Conservation (phyloP, 768 basidiomycete species). For the Pisolithus marmoratus region DNA sequence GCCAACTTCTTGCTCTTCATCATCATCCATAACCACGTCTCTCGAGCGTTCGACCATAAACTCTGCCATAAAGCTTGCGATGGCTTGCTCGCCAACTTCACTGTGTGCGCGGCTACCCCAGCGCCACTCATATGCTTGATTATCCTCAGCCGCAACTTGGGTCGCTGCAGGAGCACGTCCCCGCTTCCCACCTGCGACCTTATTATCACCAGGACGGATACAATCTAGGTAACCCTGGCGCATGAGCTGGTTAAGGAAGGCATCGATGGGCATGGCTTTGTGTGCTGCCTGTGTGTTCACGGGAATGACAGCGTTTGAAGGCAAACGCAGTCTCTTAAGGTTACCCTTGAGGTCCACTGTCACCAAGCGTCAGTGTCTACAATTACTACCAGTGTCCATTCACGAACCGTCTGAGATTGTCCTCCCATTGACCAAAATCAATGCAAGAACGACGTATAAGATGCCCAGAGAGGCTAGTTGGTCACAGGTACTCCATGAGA, state of each 20-base stretch:
- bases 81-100: constrained; percentile 75
- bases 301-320: constrained; percentile 41
- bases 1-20: constrained; percentile 21
- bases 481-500: constrained; percentile 67
- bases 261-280: constrained; percentile 52
- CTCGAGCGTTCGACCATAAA: constrained; percentile 57
- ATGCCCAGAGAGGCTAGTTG: constrained; percentile 68
- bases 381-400: constrained; percentile 18
- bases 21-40: constrained; percentile 23
- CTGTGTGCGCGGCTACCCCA: constrained; percentile 81
- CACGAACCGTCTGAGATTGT: constrained; percentile 64
- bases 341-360: constrained; percentile 68
- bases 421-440: constrained; percentile 79
- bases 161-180: constrained; percentile 43
- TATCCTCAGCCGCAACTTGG: constrained; percentile 29
- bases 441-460: constrained; percentile 72
- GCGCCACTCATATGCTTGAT: constrained; percentile 59
- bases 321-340: constrained; percentile 65
- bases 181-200: constrained; percentile 43
- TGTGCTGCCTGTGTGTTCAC: constrained; percentile 47
- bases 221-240: constrained; percentile 80
- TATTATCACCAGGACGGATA: constrained; percentile 44
- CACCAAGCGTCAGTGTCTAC: neutral
- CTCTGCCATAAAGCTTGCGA: constrained; percentile 73
- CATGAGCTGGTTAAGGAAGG: constrained; percentile 56